These are phyloP conservation scores for Pyricularia sp. DNA, from an alignment of 2,329 filamentous ascomycete genomes.

Conservation along the genomic window DNA sequence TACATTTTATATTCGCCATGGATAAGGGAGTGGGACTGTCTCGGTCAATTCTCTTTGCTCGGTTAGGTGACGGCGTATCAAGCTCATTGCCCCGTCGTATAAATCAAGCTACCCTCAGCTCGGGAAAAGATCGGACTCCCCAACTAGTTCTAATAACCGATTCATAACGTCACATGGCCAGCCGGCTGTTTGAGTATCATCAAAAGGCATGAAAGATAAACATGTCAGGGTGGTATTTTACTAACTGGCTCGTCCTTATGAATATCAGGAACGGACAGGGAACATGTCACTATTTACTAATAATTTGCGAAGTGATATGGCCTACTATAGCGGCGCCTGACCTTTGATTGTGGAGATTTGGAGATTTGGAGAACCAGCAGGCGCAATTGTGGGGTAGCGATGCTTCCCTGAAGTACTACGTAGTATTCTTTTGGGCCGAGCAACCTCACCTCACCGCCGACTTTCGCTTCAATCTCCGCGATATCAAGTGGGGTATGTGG, in stretches of 20 bases:
- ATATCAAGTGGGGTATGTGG: not conserved
- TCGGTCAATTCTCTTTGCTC: not conserved
- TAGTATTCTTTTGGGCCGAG: not conserved
- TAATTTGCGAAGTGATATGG: not conserved
- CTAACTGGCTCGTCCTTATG: too few relatives aligned
- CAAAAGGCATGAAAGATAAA: not conserved
- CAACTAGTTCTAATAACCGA: not conserved
- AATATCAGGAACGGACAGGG: too few relatives aligned
- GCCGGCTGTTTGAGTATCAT: not conserved
- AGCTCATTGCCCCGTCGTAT: not conserved
- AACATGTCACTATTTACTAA: not conserved
- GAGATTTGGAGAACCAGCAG: not conserved
- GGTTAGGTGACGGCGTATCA: not conserved
- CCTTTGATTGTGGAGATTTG: not conserved
- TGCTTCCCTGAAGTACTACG: not conserved
- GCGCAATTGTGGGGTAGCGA: not conserved
- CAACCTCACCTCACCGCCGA: not conserved
- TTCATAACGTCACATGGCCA: not conserved
- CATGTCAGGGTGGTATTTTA: not conserved
- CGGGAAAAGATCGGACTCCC: not conserved
- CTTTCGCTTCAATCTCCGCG: not conserved
- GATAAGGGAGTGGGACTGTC: not conserved
- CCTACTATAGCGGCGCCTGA: not conserved
- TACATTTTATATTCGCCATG: not conserved
- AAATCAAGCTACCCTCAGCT: not conserved